These are phyloP conservation scores for Hypoxylon sp. DNA, from an alignment of 2,329 filamentous ascomycete genomes.

Conservation along the genomic window DNA sequence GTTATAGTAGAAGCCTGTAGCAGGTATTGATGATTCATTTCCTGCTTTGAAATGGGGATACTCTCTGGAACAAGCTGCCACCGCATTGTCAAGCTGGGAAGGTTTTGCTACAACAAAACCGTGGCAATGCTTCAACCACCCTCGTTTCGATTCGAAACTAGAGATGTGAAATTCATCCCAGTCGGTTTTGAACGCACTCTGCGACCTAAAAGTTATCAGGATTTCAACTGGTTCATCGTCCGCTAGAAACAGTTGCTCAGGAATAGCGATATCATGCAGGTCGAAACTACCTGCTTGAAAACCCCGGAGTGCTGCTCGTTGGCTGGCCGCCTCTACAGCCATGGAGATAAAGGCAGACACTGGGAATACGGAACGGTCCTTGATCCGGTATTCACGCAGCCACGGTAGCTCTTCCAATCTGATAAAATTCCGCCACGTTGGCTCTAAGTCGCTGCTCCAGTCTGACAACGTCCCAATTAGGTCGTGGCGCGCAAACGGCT, in stretches of 20 bases:
- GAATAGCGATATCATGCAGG: constrained; percentile 55
- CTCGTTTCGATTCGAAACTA: constrained; percentile 53
- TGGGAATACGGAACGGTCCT: constrained; percentile 62
- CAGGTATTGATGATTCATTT: constrained; percentile 55
- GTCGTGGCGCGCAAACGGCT: constrained; percentile 53
- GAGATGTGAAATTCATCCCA: constrained; percentile 56
- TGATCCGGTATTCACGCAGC: constrained; percentile 63
- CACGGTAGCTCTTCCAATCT: constrained; percentile 59
- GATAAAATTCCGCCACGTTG: constrained; percentile 57
- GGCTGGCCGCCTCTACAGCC: constrained; percentile 48
- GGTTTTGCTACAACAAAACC: constrained; percentile 50
- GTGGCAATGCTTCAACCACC: constrained; percentile 58
- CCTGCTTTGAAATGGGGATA: constrained; percentile 56
- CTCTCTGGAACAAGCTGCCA: constrained; percentile 53
- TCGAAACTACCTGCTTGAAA: constrained; percentile 53
- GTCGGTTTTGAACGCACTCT: constrained; percentile 46
- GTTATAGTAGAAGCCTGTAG: constrained; percentile 40
- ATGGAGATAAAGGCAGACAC: constrained; percentile 60
- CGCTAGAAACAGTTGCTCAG: constrained; percentile 53
- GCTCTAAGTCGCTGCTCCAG: constrained; percentile 53
- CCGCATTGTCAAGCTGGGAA: constrained; percentile 48
- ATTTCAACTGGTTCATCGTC: constrained; percentile 55
- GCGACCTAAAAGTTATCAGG: constrained; percentile 53
- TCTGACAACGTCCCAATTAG: constrained; percentile 53
- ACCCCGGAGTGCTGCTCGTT: constrained; percentile 48